Evolutionary conservation across 1,284 basidiomycete genomes (phyloP).

Genomic region (Ceratobasidium sp.): DNA sequence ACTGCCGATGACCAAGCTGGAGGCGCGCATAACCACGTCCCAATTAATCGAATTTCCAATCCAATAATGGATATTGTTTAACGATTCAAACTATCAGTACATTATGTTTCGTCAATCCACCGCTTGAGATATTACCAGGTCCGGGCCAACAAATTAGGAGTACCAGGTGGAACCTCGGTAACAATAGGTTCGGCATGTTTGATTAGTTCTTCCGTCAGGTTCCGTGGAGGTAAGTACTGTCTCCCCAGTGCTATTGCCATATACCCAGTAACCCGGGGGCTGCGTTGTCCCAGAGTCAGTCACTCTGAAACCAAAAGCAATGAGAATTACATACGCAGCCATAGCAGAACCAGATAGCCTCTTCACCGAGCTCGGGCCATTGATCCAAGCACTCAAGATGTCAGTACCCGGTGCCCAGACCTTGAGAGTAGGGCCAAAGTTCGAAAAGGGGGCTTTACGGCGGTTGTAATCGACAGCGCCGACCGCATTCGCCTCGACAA

Average conservation of each 20-base stretch:
- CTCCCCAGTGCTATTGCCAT: no score
- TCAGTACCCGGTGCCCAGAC: slow-evolving; percentile 67
- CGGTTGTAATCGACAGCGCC: slow-evolving; percentile 86
- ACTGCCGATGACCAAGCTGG: no score
- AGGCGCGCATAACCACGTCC: no score
- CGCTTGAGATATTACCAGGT: background rate
- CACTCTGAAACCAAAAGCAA: no score
- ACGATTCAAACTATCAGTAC: no score
- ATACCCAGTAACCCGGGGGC: slow-evolving; percentile 46
- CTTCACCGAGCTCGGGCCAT: slow-evolving; percentile 68
- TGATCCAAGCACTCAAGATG: slow-evolving; percentile 84
- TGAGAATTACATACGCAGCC: slow-evolving; percentile 58
- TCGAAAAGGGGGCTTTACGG: slow-evolving; percentile 91
- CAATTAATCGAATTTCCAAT: no score
- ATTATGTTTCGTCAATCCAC: no score
- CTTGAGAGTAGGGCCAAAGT: slow-evolving; percentile 66
- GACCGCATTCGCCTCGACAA: slow-evolving; percentile 85
- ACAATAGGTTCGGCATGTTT: no score
- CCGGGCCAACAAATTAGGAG: background rate
- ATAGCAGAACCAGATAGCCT: slow-evolving; percentile 84
- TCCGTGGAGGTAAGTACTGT: no score
- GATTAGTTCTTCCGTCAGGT: no score
- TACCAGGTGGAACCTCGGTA: no score
- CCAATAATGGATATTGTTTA: no score
- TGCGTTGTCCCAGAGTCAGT: background rate